Percentiles rank a stretch among this genome's conserved stretches.
Conservation (phyloP, 2,329 filamentous ascomycete species). For the Stagonosporopsis tanaceti region DNA sequence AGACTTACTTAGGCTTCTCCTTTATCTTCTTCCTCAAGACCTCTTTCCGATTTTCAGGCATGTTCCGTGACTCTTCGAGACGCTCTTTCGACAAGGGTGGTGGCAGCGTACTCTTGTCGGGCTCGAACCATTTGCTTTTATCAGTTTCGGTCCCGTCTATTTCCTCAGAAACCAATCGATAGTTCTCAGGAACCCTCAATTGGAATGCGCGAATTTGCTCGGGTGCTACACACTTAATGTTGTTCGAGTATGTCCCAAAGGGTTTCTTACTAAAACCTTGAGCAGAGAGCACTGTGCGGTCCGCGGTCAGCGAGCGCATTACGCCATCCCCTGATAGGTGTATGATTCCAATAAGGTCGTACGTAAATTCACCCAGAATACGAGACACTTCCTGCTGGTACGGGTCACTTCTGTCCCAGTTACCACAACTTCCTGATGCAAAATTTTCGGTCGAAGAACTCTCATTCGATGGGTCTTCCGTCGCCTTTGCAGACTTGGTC, state of each 20-base stretch:
- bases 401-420: background rate
- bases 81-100: background rate
- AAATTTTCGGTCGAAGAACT: background rate
- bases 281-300: background rate
- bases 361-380: background rate
- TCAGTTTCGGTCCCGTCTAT: constrained; percentile 1
- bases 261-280: background rate
- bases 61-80: background rate
- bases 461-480: too few species aligned
- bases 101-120: background rate
- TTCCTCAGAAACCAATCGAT: background rate
- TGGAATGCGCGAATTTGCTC: background rate
- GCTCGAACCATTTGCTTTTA: background rate
- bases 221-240: background rate
- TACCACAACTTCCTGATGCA: background rate
- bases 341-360: background rate
- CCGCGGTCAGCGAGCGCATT: constrained; percentile 2
- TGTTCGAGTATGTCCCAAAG: background rate
- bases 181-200: background rate
- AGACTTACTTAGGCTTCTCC: background rate
- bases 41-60: background rate
- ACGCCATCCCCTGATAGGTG: background rate
- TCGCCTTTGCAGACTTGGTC: background rate
- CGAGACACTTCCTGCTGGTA: background rate
- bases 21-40: background rate